A percentile compares a stretch with the other conserved stretches of the same genome.
These are phyloP conservation scores for Juncus effusus DNA, from an alignment of 176 grass and related monocot genomes.

Conservation along the genomic window DNA sequence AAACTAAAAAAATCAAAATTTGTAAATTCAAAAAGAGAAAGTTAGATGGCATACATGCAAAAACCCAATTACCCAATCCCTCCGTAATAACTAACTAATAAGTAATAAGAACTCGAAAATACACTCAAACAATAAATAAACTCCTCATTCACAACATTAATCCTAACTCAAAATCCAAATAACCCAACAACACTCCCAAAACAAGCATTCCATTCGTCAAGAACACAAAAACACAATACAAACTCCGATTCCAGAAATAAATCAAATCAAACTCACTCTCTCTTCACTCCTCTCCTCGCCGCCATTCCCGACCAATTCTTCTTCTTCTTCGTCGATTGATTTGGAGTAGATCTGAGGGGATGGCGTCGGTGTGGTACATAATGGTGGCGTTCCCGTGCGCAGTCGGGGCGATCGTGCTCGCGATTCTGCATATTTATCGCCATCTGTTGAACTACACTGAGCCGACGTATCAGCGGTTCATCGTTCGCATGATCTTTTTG, in stretches of 20 bases:
- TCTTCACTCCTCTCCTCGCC: background rate
- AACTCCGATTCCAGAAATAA: background rate
- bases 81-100: too few species aligned
- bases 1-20: too few species aligned
- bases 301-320: too few species aligned
- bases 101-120: too few species aligned
- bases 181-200: too few species aligned
- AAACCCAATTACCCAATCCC: too few species aligned
- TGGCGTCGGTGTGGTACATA: constrained; percentile 53
- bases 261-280: background rate
- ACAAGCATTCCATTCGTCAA: too few species aligned
- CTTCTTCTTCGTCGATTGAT: background rate
- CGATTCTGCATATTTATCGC: constrained; percentile 79
- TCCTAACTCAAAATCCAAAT: too few species aligned
- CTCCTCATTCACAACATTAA: too few species aligned
- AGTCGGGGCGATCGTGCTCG: constrained; percentile 58
- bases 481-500: constrained; percentile 84
- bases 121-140: too few species aligned
- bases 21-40: too few species aligned
- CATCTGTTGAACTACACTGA: constrained; percentile 78
- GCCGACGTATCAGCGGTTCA: constrained; percentile 67
- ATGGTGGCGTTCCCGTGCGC: constrained; percentile 75
- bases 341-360: constrained; percentile 35
- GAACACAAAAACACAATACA: background rate
- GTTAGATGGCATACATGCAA: too few species aligned